Evolutionary conservation across 805 yeast genomes (phyloP), one percentile per base, ranked within the genome.

Genomic region (Zygosaccharomyces bailii): DNA sequence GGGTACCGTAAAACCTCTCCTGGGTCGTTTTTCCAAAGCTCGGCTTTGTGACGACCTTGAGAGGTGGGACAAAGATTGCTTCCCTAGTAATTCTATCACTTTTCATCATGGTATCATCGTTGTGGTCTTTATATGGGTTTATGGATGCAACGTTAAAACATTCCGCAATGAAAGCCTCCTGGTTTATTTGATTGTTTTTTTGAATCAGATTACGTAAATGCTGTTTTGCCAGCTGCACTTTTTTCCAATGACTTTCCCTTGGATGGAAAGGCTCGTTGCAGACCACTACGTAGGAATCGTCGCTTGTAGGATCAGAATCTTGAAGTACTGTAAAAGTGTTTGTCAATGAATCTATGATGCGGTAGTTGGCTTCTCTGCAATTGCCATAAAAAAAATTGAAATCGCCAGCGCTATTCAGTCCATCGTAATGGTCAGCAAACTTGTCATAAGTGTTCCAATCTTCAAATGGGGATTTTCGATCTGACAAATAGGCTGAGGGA

Each of bases 1-100:
- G 68, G 0, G 97, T 89, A 0, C 96, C 96, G 59, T 88, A 90
- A 55, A 71, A 80, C 0, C 88, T 87, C 11, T 71, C 65, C 63
- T 54, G 14, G 51, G 46, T 3, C 67, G 61, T 14, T 60, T 54
- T 9, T 66, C 65, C 5, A 56, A 35, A 24, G n/a, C 52, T 55
- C 14, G 67, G 60, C 34, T 63, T 54, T n/a, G 52, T 56, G 7
- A 59, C 50, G 4, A 67, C 60, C 38, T 60, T 60, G 32, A 85
- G 56, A 0, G 88, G 87, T 2, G 96, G 96, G 7, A 89, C 75
- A 56, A 80, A 87, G 4, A 89, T 79, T 2, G 86, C 76, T 23
- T 75, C 66, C 34, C 72, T 72, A 42, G 87, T 70, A 30, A 71
- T 61, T 21, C 73, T 76, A 36, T 51, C 49, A 21, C 51, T 40